These are phyloP conservation scores for Pholiota microspora DNA, from an alignment of 768 basidiomycete genomes.

Conservation along the genomic window DNA sequence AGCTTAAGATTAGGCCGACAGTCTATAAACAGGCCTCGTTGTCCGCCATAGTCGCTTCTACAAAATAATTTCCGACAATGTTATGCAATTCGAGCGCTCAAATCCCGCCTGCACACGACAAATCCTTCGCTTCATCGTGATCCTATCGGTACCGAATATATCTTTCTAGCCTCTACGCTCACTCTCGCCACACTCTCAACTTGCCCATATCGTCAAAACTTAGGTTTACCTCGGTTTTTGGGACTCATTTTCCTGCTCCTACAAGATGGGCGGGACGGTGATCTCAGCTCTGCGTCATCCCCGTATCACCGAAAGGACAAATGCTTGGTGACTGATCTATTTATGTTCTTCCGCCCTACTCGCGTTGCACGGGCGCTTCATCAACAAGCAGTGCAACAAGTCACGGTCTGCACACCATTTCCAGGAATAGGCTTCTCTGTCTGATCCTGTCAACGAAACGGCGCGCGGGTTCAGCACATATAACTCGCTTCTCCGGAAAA, in stretches of 20 bases:
- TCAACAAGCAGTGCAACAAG: too few species aligned
- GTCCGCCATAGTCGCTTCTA: background rate
- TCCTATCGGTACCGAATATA: background rate
- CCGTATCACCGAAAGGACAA: too few species aligned
- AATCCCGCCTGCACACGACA: background rate
- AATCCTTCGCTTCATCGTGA: background rate
- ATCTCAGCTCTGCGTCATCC: too few species aligned
- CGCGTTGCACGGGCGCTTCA: too few species aligned
- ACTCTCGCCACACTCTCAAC: background rate
- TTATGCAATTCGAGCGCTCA: background rate
- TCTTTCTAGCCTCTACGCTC: background rate
- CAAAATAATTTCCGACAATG: background rate
- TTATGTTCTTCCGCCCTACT: too few species aligned
- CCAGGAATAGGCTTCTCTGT: background rate
- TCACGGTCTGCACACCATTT: background rate
- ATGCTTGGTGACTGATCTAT: too few species aligned
- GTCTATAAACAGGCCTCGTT: too few species aligned
- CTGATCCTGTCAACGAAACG: background rate
- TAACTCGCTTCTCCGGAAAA: background rate
- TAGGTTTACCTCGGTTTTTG: too few species aligned
- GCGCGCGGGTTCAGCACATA: background rate
- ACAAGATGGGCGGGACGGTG: too few species aligned
- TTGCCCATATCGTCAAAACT: too few species aligned
- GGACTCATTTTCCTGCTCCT: too few species aligned
- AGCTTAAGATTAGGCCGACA: too few species aligned